These are phyloP conservation scores for Ceratocystis diversiconidia DNA, from an alignment of 2,329 filamentous ascomycete species.

Conservation along the genomic window DNA sequence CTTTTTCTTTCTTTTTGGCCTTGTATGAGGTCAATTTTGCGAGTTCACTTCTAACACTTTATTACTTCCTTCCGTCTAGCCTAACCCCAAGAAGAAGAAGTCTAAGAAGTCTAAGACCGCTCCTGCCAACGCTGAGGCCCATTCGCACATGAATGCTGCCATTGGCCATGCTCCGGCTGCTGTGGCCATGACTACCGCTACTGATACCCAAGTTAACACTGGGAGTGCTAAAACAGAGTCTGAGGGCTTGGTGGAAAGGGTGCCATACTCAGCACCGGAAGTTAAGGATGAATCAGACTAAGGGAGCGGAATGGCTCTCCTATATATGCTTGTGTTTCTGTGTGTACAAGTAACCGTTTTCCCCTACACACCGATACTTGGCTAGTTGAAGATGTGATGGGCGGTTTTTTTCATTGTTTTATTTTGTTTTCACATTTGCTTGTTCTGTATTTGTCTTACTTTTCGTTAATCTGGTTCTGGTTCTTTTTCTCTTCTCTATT, in stretches of 20 bases:
- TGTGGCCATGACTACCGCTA: slow-evolving; percentile 42
- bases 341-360: not conserved
- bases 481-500: not conserved
- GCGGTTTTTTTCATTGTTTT: not conserved
- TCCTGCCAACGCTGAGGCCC: slow-evolving; percentile 23
- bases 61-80: slow-evolving; percentile 22
- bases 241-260: slow-evolving; percentile 8
- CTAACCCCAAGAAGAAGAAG: slow-evolving; percentile 41
- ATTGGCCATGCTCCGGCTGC: slow-evolving; percentile 40
- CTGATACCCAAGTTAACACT: slow-evolving; percentile 39
- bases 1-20: not conserved
- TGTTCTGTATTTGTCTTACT: not conserved
- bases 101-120: slow-evolving; percentile 34
- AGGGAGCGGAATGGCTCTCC: not conserved
- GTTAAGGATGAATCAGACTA: slow-evolving; percentile 42
- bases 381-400: not conserved
- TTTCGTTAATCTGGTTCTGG: not conserved
- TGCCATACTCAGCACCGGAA: slow-evolving; percentile 35
- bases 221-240: slow-evolving; percentile 28
- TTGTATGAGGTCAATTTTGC: not conserved
- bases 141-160: slow-evolving; percentile 35
- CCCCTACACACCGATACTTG: not conserved
- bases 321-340: not conserved
- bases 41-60: slow-evolving; percentile 20
- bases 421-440: not conserved